phyloP scores from a whole-genome alignment of 371 early-diverging fungal genomes.

The Basidiobolus meristosporus region DNA sequence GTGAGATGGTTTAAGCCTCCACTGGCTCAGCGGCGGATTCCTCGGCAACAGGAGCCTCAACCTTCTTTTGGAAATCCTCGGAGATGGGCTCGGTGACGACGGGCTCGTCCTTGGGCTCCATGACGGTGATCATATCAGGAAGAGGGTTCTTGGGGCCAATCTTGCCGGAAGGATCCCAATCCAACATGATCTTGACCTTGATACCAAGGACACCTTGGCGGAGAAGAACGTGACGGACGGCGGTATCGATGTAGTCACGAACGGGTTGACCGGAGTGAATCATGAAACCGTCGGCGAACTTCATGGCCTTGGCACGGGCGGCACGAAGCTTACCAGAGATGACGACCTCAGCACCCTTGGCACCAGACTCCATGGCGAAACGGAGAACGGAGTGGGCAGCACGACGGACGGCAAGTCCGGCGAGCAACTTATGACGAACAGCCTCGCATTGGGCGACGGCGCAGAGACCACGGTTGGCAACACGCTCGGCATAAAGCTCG shows the following conservation, averaged over 20 bases:
- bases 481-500: conserved; percentile 97
- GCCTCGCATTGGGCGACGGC: conserved; percentile 98
- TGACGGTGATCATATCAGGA: conserved; percentile 94
- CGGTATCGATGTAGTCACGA: conserved; percentile 92
- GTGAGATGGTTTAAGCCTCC: no score
- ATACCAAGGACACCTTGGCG: conserved; percentile 99
- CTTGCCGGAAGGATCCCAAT: conserved; percentile 91
- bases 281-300: conserved; percentile 99
- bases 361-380: conserved; percentile 98
- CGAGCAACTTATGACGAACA: conserved; percentile 93
- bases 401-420: conserved; percentile 94
- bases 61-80: conserved; percentile 34
- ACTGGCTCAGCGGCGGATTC: conserved; percentile 1
- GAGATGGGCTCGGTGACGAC: conserved; percentile 51
- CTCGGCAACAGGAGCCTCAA: conserved; percentile 18
- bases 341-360: conserved; percentile 99
- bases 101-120: conserved; percentile 78
- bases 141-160: conserved; percentile 91
- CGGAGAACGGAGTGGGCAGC: conserved; percentile 98
- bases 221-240: conserved; percentile 95
- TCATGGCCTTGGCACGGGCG: conserved; percentile 99
- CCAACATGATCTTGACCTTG: conserved; percentile 99
- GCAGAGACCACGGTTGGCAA: conserved; percentile 95
- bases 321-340: conserved; percentile 99
- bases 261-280: conserved; percentile 99